Evolutionary conservation across 140 eudicot species (phyloP).

Genomic region (Stevia rebaudiana): DNA sequence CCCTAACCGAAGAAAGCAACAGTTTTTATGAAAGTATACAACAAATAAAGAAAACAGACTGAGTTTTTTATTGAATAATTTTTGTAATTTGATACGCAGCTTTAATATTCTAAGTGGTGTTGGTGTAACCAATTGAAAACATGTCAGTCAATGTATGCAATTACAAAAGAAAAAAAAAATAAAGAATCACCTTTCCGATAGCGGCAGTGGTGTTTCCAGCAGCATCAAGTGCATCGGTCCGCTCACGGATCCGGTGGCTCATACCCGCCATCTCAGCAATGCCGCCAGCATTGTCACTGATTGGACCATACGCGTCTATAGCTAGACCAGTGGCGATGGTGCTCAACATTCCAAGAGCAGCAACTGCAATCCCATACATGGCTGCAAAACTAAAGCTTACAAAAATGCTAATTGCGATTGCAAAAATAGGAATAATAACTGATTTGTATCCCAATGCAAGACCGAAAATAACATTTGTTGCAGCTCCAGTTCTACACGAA

Average conservation of each 20-base stretch:
- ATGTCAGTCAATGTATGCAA: not conserved
- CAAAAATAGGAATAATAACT: conserved; percentile 80
- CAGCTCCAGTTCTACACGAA: conserved; percentile 94
- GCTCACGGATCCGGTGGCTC: conserved; percentile 84
- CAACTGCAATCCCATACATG: conserved; percentile 81
- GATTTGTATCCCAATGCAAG: conserved; percentile 93
- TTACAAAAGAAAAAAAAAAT: not conserved
- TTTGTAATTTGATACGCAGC: too few relatives aligned
- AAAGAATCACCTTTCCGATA: conserved; percentile 60
- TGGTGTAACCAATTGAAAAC: not conserved
- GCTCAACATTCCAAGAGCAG: conserved; percentile 88
- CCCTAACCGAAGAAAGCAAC: not conserved
- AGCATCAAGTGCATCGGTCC: conserved; percentile 92
- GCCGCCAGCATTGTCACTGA: conserved; percentile 91
- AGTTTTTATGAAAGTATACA: not conserved
- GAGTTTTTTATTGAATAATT: too few relatives aligned
- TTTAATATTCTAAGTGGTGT: not conserved
- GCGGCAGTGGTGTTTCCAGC: conserved; percentile 96
- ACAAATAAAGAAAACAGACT: too few relatives aligned
- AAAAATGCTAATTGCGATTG: conserved; percentile 68
- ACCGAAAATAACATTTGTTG: conserved; percentile 85
- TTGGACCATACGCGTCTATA: conserved; percentile 87
- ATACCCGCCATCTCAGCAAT: conserved; percentile 96
- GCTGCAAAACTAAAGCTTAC: conserved; percentile 85
- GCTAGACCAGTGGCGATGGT: conserved; percentile 93